These are phyloP conservation scores for Homolaphlyctis polyrhiza DNA, from an alignment of 371 early-diverging fungal species.

Conservation along the genomic window DNA sequence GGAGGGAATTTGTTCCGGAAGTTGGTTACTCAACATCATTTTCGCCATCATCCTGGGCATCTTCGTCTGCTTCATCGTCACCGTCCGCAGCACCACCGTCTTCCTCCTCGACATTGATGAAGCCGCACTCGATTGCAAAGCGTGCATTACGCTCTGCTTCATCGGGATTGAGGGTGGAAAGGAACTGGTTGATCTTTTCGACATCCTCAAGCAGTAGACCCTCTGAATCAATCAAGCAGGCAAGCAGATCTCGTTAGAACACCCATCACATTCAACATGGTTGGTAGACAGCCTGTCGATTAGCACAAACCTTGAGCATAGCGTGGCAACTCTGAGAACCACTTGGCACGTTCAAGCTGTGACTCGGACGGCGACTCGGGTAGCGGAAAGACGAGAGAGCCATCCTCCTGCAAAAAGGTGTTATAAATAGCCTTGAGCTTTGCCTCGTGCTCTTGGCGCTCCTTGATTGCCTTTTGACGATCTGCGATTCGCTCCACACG, in stretches of 20 bases:
- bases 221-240: conserved; percentile 16
- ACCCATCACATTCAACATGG: neutral
- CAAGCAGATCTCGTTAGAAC: neutral
- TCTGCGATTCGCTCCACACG: conserved; percentile 33
- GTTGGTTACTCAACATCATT: too few species aligned
- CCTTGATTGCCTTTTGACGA: neutral
- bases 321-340: conserved; percentile 64
- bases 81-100: too few species aligned
- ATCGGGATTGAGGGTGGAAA: conserved; percentile 54
- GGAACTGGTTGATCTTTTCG: conserved; percentile 74
- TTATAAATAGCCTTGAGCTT: neutral
- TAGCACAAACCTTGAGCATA: conserved; percentile 57
- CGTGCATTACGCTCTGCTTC: conserved; percentile 54
- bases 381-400: conserved; percentile 32
- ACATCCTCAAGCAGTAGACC: conserved; percentile 72
- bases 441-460: neutral
- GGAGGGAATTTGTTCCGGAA: too few species aligned
- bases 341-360: conserved; percentile 59
- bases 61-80: too few species aligned
- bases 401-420: conserved; percentile 20
- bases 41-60: neutral
- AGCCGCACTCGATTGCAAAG: conserved; percentile 4
- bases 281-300: too few species aligned
- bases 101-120: conserved; percentile 11
- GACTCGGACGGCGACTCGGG: conserved; percentile 51